Conservation (phyloP, 2,329 filamentous ascomycete species). For the Claviceps digitariae region DNA sequence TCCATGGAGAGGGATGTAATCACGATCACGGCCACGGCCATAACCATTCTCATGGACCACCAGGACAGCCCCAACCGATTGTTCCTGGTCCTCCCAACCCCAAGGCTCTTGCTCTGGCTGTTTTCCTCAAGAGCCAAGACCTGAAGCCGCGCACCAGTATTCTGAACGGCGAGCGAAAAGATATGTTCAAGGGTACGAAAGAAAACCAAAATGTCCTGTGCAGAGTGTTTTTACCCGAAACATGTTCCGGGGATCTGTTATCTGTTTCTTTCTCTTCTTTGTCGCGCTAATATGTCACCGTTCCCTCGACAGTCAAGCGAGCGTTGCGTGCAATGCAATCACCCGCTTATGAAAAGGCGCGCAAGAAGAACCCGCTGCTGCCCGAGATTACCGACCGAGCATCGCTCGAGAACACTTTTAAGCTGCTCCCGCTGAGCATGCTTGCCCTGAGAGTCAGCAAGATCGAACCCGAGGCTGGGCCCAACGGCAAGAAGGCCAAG, state of each 20-base stretch:
- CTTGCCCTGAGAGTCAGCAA: conserved; percentile 84
- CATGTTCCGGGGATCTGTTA: too few relatives aligned
- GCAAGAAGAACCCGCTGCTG: conserved; percentile 77
- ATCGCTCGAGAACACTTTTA: conserved; percentile 86
- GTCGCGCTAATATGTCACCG: not conserved
- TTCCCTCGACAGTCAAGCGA: conserved; percentile 68
- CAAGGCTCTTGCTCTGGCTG: conserved; percentile 74
- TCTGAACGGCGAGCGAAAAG: conserved; percentile 89
- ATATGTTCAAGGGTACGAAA: conserved; percentile 80
- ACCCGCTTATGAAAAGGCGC: conserved; percentile 77
- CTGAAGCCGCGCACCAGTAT: conserved; percentile 86
- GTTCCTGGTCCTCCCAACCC: conserved; percentile 74
- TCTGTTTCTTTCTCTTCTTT: not conserved
- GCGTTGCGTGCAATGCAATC: conserved; percentile 83
- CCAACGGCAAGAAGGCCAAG: conserved; percentile 58
- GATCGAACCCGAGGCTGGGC: conserved; percentile 51
- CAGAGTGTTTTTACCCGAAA: too few relatives aligned
- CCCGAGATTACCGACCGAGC: conserved; percentile 79
- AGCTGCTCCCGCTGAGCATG: conserved; percentile 86
- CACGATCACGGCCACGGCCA: conserved; percentile 17
- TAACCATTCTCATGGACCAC: conserved; percentile 11
- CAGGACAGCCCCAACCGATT: conserved; percentile 51
- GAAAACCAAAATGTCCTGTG: too few relatives aligned
- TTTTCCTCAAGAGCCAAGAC: conserved; percentile 72
- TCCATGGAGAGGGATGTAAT: conserved; percentile 12